Evolutionary conservation across 495 filamentous ascomycete species (phyloP).

Genomic region (Aspergillus bridgeri): DNA sequence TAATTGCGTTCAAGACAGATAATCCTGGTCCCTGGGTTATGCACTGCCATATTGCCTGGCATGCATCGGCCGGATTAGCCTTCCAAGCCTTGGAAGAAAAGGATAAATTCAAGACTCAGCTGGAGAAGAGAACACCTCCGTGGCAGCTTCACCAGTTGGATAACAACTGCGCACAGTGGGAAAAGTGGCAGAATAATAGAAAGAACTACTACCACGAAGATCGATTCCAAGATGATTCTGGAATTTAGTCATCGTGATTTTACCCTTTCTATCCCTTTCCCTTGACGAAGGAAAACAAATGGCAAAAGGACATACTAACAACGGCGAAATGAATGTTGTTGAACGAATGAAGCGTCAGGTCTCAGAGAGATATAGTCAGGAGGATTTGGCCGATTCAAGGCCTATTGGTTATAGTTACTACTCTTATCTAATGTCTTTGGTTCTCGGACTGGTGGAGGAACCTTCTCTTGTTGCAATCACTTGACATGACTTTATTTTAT

Average conservation of each 20-base stretch:
- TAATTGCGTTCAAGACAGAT: conserved; percentile 57
- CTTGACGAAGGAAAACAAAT: no score
- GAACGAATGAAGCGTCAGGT: no score
- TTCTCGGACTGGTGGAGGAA: no score
- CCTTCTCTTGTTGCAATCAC: no score
- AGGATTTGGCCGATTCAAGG: no score
- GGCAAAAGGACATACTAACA: no score
- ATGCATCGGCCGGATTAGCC: conserved; percentile 32
- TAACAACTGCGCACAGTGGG: conserved; percentile 5
- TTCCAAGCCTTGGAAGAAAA: conserved; percentile 34
- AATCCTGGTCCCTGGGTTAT: conserved; percentile 53
- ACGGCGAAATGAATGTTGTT: no score
- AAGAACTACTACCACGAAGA: conserved; percentile 1
- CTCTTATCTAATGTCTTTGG: no score
- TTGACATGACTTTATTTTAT: no score
- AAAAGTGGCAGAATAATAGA: background rate
- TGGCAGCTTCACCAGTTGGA: conserved; percentile 1
- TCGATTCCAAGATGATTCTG: conserved; percentile 13
- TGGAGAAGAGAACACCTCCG: background rate
- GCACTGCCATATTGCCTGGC: conserved; percentile 46
- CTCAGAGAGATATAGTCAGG: no score
- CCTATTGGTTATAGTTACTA: no score
- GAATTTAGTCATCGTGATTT: background rate
- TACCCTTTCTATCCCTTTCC: no score
- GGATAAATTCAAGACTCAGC: background rate